Evolutionary conservation across 2,329 filamentous ascomycete species (phyloP).

Genomic region (Trichoderma cornu-damae): DNA sequence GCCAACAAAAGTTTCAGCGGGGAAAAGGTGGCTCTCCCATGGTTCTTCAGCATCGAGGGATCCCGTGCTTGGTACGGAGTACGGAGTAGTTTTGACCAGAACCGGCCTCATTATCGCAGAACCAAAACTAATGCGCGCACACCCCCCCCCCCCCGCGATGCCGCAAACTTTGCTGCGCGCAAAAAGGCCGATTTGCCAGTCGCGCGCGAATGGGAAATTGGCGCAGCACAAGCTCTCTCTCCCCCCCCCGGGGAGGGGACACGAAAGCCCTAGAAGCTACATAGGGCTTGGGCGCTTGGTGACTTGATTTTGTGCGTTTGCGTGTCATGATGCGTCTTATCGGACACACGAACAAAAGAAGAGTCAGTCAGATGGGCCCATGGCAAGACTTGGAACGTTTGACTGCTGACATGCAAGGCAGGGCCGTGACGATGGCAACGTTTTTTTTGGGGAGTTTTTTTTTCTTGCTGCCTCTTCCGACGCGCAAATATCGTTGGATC

Average conservation of each 20-base stretch:
- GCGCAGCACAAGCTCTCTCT: slow-evolving; percentile 10
- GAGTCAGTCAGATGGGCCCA: neutral
- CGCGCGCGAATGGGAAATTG: slow-evolving; percentile 14
- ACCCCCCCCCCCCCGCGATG: slow-evolving; percentile 2
- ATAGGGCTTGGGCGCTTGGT: slow-evolving; percentile 6
- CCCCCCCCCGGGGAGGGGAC: slow-evolving; percentile 1
- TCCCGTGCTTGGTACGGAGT: too few species aligned
- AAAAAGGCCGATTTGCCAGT: slow-evolving; percentile 11
- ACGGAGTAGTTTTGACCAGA: too few species aligned
- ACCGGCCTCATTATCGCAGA: neutral
- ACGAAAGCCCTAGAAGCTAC: slow-evolving; percentile 18
- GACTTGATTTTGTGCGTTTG: neutral
- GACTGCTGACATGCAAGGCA: neutral
- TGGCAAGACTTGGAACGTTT: slow-evolving; percentile 11
- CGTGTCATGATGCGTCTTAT: neutral
- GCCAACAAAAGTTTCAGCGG: too few species aligned
- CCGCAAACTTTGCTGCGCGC: slow-evolving; percentile 5
- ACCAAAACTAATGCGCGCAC: slow-evolving; percentile 11
- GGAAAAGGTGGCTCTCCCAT: too few species aligned
- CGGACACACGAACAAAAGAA: too few species aligned
- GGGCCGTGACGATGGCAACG: too few species aligned
- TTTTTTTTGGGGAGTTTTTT: neutral
- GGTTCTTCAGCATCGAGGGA: too few species aligned
- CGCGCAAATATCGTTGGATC: slow-evolving; percentile 4
- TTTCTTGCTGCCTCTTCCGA: neutral